These are phyloP conservation scores for Brassica incana DNA, from an alignment of 345 rosid genomes.

Conservation along the genomic window DNA sequence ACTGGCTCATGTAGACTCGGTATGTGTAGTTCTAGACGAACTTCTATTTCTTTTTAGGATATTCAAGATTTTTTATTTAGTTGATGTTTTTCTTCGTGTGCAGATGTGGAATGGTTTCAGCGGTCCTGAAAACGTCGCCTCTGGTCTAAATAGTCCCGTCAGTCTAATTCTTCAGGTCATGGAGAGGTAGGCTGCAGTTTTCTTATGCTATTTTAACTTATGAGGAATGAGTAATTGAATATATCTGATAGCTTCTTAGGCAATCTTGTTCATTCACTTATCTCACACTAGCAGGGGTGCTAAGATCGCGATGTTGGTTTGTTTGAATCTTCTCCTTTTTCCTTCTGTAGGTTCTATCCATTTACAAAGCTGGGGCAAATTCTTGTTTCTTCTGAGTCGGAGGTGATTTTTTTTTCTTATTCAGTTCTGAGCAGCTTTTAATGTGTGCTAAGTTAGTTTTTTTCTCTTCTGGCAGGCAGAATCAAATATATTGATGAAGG, in stretches of 20 bases:
- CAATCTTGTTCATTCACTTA: neutral
- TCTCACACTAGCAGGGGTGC: neutral
- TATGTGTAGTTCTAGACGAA: slow-evolving; percentile 28
- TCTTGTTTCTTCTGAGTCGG: slow-evolving; percentile 58
- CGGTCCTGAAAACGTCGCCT: slow-evolving; percentile 41
- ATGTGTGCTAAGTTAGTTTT: slow-evolving; percentile 15
- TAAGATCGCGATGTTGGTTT: neutral
- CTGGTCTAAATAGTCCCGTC: slow-evolving; percentile 33
- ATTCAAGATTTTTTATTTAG: neutral
- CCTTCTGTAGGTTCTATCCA: slow-evolving; percentile 71
- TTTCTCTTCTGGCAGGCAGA: slow-evolving; percentile 58
- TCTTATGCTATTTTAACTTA: neutral
- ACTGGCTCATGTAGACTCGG: slow-evolving; percentile 54
- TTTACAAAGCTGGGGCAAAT: slow-evolving; percentile 60
- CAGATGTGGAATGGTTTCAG: slow-evolving; percentile 64
- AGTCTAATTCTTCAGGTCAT: slow-evolving; percentile 48
- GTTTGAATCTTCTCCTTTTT: neutral
- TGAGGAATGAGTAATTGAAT: neutral
- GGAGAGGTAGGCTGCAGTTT: slow-evolving; percentile 46
- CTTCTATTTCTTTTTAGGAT: neutral
- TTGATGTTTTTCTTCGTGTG: slow-evolving; percentile 35
- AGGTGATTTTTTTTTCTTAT: slow-evolving; percentile 49
- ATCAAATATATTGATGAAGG: slow-evolving; percentile 47
- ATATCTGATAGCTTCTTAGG: neutral
- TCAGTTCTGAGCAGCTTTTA: neutral